Evolutionary conservation across 73 alveolate species (phyloP).

Genomic region (Paramecium bursaria): DNA sequence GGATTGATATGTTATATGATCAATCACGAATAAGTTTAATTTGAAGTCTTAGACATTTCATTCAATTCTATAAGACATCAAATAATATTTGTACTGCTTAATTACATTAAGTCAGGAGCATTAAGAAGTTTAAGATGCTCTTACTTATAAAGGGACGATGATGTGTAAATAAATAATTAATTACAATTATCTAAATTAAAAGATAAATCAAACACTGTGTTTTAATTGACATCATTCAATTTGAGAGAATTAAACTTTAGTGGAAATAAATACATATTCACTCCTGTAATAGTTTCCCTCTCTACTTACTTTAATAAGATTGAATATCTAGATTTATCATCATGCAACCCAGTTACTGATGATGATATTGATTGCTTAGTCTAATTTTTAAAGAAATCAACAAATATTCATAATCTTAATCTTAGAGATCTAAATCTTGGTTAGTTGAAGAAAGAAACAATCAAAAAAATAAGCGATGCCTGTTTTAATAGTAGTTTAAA

Average conservation of each 20-base stretch:
- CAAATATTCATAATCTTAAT: not conserved
- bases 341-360: conserved; percentile 12
- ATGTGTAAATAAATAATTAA: not conserved
- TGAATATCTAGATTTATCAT: conserved; percentile 38
- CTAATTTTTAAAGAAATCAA: conserved; percentile 14
- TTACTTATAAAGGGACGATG: not conserved
- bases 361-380: not conserved
- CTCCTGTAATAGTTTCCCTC: conserved; percentile 9
- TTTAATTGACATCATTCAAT: conserved; percentile 35
- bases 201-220: not conserved
- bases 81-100: conserved; percentile 1
- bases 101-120: not conserved
- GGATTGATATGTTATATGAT: conserved; percentile 24
- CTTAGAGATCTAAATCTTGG: conserved; percentile 34
- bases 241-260: conserved; percentile 37
- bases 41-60: conserved; percentile 24
- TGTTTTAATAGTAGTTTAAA: not conserved
- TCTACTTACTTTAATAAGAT: conserved; percentile 37
- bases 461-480: not conserved
- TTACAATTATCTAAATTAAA: not conserved
- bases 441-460: not conserved
- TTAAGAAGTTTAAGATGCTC: not conserved
- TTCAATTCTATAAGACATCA: conserved; percentile 9
- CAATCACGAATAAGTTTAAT: conserved; percentile 38
- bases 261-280: not conserved